phyloP scores from a whole-genome alignment of 345 rosid genomes.

The Gossypium thurberi region DNA sequence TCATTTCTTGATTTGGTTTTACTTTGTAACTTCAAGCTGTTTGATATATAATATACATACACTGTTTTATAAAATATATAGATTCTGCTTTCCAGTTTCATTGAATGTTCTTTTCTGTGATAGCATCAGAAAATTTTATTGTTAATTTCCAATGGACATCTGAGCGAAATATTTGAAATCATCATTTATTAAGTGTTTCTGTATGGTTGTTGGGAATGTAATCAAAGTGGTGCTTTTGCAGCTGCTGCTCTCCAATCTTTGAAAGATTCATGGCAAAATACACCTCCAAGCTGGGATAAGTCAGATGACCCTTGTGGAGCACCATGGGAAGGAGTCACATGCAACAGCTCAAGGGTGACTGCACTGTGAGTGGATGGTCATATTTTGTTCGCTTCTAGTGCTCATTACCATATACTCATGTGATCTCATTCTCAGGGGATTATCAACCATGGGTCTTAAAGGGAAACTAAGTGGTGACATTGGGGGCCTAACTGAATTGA shows the following conservation, averaged over 20 bases:
- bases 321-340: conserved; percentile 90
- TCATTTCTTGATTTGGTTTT: background rate
- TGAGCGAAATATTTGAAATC: background rate
- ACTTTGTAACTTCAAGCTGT: background rate
- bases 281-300: conserved; percentile 67
- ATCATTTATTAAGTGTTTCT: background rate
- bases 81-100: background rate
- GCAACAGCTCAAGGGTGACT: conserved; percentile 65
- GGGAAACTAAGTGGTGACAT: conserved; percentile 90
- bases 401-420: background rate
- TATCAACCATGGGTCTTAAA: conserved; percentile 73
- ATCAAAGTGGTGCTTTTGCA: conserved; percentile 17
- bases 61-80: background rate
- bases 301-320: conserved; percentile 75
- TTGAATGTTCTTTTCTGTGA: background rate
- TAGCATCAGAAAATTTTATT: background rate
- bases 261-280: conserved; percentile 64
- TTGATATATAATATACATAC: background rate
- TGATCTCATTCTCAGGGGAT: conserved; percentile 59
- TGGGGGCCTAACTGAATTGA: conserved; percentile 74
- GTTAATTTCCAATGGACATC: background rate
- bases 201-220: background rate
- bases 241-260: conserved; percentile 76
- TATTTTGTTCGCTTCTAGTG: background rate
- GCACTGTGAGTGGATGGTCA: conserved; percentile 48